Conservation (phyloP, 768 basidiomycete species). For the Lactarius tabidus region DNA sequence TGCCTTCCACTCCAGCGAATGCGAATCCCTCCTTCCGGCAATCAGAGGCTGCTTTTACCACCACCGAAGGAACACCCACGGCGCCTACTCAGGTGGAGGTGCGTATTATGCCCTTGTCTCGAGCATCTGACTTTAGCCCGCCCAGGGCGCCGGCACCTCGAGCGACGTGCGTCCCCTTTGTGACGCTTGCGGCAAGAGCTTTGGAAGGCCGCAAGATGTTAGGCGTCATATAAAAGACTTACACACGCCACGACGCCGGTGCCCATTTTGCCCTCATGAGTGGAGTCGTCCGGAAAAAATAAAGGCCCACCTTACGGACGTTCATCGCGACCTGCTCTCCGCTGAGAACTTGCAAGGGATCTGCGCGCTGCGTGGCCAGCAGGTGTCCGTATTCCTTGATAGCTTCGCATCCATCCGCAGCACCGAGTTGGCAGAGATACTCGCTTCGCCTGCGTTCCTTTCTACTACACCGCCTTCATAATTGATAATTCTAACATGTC, state of each 20-base stretch:
- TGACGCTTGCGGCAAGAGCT: neutral
- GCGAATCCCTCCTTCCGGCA: neutral
- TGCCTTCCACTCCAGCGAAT: neutral
- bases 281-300: neutral
- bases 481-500: neutral
- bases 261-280: neutral
- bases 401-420: neutral
- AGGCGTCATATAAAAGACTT: neutral
- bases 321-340: neutral
- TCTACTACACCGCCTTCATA: neutral
- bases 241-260: neutral
- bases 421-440: neutral
- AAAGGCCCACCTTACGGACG: neutral
- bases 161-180: neutral
- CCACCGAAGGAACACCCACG: neutral
- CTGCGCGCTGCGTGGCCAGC: neutral
- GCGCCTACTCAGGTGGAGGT: neutral
- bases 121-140: neutral
- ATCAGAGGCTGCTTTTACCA: neutral
- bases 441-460: neutral
- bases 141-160: neutral
- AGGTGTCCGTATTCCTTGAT: neutral
- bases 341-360: neutral
- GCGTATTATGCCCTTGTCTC: neutral
- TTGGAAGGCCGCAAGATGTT: neutral